Evolutionary conservation across 2,329 filamentous ascomycete genomes (phyloP), one percentile per base, ranked within the genome.

Genomic region (Pseudocercospora cruenta): DNA sequence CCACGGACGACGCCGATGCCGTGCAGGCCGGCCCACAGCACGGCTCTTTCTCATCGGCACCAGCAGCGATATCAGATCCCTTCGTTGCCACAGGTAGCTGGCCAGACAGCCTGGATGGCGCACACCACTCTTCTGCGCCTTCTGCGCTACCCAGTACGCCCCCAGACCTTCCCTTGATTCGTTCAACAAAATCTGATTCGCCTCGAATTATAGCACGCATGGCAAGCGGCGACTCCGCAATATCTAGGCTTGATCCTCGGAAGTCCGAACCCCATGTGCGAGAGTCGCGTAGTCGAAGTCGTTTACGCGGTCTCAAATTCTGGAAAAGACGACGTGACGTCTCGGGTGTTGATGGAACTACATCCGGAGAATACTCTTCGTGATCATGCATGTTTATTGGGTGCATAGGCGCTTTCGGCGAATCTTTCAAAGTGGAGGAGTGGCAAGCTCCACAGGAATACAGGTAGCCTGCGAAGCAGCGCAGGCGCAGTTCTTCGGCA

Each of bases 241-340:
- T 63, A 33, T 65, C 47, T 24, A 58, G 58, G 55, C 53, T 67
- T 39, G 69, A 63, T 58, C 45, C 43, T 43, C 65, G 55, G 28
- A 71, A 68, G 36, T 62, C 66, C 14, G 70, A 69, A 10, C 63
- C 60, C 12, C 69, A 60, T 14, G 47, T 74, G 22, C 69, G 75
- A 43, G 73, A 75, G 55, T 77, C 74, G 54, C 70, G 76, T 47
- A 77, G 75, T 66, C 73, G 76, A 49, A 78, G 76, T 67, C 73
- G 75, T 24, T 67, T 79, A 61, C 71, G 76, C 45, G 73, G 75
- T 0, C 65, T 79, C 59, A 77, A 77, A 64, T 79, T 79, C 61
- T 79, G 77, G 77, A 76, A 74, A 69, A 76, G 75, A 68, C 73
- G 73, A 61, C 69, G 70, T 51, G 74, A 75, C 57, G 63, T 58